Evolutionary conservation across 331 rosid genomes (phyloP), one percentile per base, ranked within the genome.

Genomic region (Quercus tomentella): DNA sequence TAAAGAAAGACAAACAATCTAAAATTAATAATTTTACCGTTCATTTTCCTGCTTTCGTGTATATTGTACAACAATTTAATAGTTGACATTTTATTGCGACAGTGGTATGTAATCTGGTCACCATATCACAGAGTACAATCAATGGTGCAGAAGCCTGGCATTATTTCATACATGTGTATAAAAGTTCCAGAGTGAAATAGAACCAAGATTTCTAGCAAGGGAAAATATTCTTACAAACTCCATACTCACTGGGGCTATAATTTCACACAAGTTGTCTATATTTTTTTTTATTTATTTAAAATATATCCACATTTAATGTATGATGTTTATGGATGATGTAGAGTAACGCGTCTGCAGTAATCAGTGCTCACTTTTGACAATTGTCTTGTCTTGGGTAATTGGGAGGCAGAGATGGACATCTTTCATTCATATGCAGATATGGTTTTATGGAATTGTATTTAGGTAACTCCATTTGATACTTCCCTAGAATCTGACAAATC

Each of bases 401-500:
- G 3, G 99, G 83, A n/a, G 97, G 93, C 77, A 96, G 88, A 79
- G 99, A 90, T 35, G 98, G 91, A 77, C 99, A 93, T 86, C 90
- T 87, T 86, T 96, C 99, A 74, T 93, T 96, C 99, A 96, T 93
- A 86, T 88, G 90, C 33, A 86, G 55, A 81, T 96, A 96, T 18
- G 92, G 92, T 65, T 89, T 85, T 86, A 93, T 45, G 45, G 88
- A 87, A 89, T 90, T 93, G 83, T 88, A 96, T 74, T 80, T 93
- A 2, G 97, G 97, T 74, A 93, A 77, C 69, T 96, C 97, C 97
- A 96, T 90, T 70, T 91, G 87, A 76, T 91, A 96, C 85, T 88
- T 87, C 10, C 99, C 99, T 62, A 75, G 84, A 63, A 96, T 96
- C 86, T 96, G 99, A 82, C 98, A 93, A 79, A 86, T 93, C 1